Evolutionary conservation across 2,329 filamentous ascomycete genomes (phyloP).

Genomic region (Fusarium fracticaudum): DNA sequence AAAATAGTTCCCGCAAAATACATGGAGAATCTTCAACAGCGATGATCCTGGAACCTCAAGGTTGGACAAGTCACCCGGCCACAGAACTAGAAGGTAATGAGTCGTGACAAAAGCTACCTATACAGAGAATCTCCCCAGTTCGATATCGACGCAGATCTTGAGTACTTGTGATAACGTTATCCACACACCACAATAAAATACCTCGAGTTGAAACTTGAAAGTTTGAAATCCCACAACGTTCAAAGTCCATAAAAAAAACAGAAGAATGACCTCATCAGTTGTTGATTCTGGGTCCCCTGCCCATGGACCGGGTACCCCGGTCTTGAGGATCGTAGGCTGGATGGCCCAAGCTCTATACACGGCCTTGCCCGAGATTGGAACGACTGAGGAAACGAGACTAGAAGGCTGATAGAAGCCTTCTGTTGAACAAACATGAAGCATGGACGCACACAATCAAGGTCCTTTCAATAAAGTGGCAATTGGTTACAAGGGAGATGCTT

Average conservation of each 20-base stretch:
- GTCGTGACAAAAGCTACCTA: neutral
- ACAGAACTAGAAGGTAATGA: neutral
- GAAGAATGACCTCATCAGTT: conserved; percentile 37
- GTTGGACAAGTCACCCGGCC: neutral
- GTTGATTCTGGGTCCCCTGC: conserved; percentile 9
- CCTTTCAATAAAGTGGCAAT: neutral
- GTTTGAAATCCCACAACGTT: conserved; percentile 2
- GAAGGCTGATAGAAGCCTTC: conserved; percentile 29
- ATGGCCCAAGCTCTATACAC: conserved; percentile 22
- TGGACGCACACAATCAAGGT: conserved; percentile 9
- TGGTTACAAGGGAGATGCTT: conserved; percentile 18
- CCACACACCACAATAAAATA: neutral
- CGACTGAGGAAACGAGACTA: conserved; percentile 21
- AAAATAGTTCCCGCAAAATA: neutral
- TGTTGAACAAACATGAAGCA: conserved; percentile 3
- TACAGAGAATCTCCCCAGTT: neutral
- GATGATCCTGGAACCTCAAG: neutral
- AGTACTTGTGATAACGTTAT: neutral
- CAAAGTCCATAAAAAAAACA: conserved; percentile 12
- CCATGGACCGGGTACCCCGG: conserved; percentile 26
- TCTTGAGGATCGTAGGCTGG: conserved; percentile 11
- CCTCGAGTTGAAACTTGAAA: neutral
- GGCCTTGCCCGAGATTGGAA: conserved; percentile 36
- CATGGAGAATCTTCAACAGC: neutral
- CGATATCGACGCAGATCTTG: neutral